A percentile compares a stretch with the other conserved stretches of the same genome.
phyloP scores from a whole-genome alignment of 2,329 filamentous ascomycete genomes.

The Bipolaris victoriae region DNA sequence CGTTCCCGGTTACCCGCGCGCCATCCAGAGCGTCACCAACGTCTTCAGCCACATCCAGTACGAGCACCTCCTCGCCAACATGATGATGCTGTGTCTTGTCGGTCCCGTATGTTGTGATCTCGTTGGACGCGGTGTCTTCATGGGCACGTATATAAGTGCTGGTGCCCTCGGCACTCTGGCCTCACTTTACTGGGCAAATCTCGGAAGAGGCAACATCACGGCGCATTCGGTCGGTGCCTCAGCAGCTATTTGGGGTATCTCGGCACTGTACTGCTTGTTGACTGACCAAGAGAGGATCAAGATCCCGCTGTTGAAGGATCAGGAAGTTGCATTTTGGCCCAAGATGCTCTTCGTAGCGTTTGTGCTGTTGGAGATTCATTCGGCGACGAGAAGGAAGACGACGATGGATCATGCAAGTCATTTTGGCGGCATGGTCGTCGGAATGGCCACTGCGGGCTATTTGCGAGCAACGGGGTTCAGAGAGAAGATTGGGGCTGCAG shows the following conservation, averaged over 20 bases:
- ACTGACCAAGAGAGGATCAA: conserved; percentile 40
- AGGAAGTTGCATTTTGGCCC: conserved; percentile 37
- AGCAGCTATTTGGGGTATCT: conserved; percentile 45
- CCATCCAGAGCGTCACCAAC: conserved; percentile 66
- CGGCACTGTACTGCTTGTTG: conserved; percentile 39
- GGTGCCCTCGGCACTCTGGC: conserved; percentile 43
- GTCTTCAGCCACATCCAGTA: conserved; percentile 72
- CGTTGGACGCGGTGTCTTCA: conserved; percentile 44
- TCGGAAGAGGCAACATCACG: conserved; percentile 35
- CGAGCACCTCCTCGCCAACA: conserved; percentile 66
- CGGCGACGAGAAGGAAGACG: conserved; percentile 18
- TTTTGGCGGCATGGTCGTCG: conserved; percentile 43
- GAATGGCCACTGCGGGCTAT: conserved; percentile 34
- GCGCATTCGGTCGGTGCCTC: conserved; percentile 43
- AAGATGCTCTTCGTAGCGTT: conserved; percentile 39
- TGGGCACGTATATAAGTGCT: conserved; percentile 44
- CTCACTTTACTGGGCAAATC: conserved; percentile 43
- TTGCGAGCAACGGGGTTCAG: conserved; percentile 35
- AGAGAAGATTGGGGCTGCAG: conserved; percentile 13
- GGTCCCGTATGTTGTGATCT: conserved; percentile 57
- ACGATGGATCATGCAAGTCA: conserved; percentile 47
- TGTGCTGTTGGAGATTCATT: conserved; percentile 32
- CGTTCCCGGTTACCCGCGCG: conserved; percentile 62
- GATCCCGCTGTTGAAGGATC: conserved; percentile 40
- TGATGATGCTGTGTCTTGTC: conserved; percentile 69